These are phyloP conservation scores for Phytopythium montanum DNA, from an alignment of 352 stramenopile species.

Conservation along the genomic window DNA sequence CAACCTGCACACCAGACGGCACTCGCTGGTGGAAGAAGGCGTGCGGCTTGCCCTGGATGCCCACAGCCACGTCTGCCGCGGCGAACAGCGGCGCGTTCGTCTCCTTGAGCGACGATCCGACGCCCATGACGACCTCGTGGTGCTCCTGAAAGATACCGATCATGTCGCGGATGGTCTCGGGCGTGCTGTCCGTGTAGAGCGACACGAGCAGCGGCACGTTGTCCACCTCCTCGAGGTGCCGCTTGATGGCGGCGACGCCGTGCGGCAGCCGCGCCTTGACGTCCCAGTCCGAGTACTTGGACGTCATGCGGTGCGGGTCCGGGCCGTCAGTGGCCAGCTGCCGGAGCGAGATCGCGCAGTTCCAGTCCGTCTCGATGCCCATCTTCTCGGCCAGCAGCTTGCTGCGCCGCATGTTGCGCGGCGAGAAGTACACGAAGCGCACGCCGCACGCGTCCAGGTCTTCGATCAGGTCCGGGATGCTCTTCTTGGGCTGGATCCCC, in stretches of 20 bases:
- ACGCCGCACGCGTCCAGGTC: conserved; percentile 94
- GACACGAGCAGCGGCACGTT: conserved; percentile 98
- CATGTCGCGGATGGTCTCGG: conserved; percentile 94
- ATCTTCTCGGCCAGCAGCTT: conserved; percentile 98
- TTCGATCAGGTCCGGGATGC: conserved; percentile 95
- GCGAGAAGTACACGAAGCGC: conserved; percentile 99
- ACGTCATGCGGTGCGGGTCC: conserved; percentile 96
- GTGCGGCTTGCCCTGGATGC: conserved; percentile 58
- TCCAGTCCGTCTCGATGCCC: conserved; percentile 99
- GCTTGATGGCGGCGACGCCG: conserved; percentile 93
- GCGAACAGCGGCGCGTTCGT: conserved; percentile 77
- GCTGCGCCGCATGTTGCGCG: conserved; percentile 97
- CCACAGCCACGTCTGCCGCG: conserved; percentile 65
- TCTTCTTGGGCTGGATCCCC: conserved; percentile 91
- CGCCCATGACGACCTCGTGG: conserved; percentile 77
- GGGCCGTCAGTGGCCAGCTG: conserved; percentile 89
- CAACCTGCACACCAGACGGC: conserved; percentile 45
- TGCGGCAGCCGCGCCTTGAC: conserved; percentile 95
- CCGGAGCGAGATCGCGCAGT: conserved; percentile 97
- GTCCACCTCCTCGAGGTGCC: conserved; percentile 96
- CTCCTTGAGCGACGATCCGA: conserved; percentile 74
- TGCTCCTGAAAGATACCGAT: conserved; percentile 85
- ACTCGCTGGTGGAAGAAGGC: conserved; percentile 72
- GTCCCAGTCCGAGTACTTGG: conserved; percentile 97
- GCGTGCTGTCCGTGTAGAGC: conserved; percentile 97